Evolutionary conservation across 768 basidiomycete genomes (phyloP).

Genomic region (Pisolithus tinctorius): DNA sequence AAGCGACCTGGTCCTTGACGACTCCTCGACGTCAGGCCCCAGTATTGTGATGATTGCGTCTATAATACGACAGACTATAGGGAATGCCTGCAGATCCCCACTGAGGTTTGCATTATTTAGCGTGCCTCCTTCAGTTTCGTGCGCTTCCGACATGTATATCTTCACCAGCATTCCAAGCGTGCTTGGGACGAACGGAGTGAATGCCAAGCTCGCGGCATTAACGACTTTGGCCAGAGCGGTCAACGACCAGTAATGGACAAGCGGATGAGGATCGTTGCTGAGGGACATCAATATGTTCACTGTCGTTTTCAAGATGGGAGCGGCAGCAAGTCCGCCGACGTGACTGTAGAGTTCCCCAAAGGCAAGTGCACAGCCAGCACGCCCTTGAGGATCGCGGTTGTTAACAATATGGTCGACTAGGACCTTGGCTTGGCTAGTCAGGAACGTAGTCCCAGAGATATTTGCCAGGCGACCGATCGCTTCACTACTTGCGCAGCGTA

Average conservation of each 20-base stretch:
- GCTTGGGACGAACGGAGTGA: slow-evolving; percentile 80
- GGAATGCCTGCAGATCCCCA: slow-evolving; percentile 88
- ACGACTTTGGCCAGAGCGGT: slow-evolving; percentile 82
- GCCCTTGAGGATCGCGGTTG: slow-evolving; percentile 86
- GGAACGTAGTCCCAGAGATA: slow-evolving; percentile 75
- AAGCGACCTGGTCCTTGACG: slow-evolving; percentile 66
- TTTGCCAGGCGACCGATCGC: slow-evolving; percentile 83
- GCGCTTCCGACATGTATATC: slow-evolving; percentile 82
- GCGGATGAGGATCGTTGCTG: slow-evolving; percentile 91
- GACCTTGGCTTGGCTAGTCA: slow-evolving; percentile 81
- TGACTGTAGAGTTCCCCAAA: slow-evolving; percentile 89
- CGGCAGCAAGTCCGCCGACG: slow-evolving; percentile 92
- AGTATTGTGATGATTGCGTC: slow-evolving; percentile 91
- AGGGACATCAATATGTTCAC: slow-evolving; percentile 94
- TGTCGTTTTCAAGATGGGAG: slow-evolving; percentile 90
- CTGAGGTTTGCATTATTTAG: slow-evolving; percentile 76
- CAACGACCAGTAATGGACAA: slow-evolving; percentile 92
- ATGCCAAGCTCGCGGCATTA: slow-evolving; percentile 86
- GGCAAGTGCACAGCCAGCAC: slow-evolving; percentile 90
- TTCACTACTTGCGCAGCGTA: slow-evolving; percentile 79
- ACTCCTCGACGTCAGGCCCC: slow-evolving; percentile 94
- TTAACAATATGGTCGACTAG: slow-evolving; percentile 91
- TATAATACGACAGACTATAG: slow-evolving; percentile 84
- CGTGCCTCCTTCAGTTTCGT: slow-evolving; percentile 89
- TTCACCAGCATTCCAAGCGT: slow-evolving; percentile 89